These are phyloP conservation scores for Coniochaeta sp. DNA, from an alignment of 2,329 filamentous ascomycete genomes.

Conservation along the genomic window DNA sequence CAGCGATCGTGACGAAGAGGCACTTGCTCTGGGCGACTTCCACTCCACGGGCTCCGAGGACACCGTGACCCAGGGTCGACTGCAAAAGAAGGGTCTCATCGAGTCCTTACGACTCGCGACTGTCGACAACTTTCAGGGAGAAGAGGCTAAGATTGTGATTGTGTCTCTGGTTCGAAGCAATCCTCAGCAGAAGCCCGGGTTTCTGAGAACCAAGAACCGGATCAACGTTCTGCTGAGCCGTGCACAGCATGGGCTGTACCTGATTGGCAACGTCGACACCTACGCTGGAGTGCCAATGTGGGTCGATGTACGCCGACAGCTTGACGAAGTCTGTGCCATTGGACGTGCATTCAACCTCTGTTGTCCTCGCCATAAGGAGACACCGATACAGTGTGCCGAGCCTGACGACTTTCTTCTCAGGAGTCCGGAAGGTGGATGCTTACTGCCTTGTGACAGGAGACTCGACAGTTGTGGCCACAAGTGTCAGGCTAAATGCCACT, in stretches of 20 bases:
- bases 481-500: slow-evolving; percentile 40
- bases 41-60: slow-evolving; percentile 1
- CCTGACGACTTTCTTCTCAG: slow-evolving; percentile 51
- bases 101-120: slow-evolving; percentile 52
- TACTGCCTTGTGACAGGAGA: slow-evolving; percentile 39
- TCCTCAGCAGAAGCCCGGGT: slow-evolving; percentile 47
- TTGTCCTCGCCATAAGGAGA: slow-evolving; percentile 55
- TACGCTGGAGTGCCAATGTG: slow-evolving; percentile 56
- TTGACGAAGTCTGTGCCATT: slow-evolving; percentile 37
- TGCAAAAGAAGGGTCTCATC: slow-evolving; percentile 34
- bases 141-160: slow-evolving; percentile 66
- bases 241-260: slow-evolving; percentile 62
- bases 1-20: slow-evolving; percentile 54
- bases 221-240: slow-evolving; percentile 64
- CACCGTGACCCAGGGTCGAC: slow-evolving; percentile 4
- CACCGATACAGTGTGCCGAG: slow-evolving; percentile 37
- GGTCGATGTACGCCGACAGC: slow-evolving; percentile 46
- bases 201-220: slow-evolving; percentile 58
- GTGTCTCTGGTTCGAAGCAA: slow-evolving; percentile 69
- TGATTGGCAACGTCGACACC: slow-evolving; percentile 61
- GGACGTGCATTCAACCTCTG: slow-evolving; percentile 44
- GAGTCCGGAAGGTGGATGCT: slow-evolving; percentile 58
- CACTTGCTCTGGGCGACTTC: slow-evolving; percentile 25
- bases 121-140: slow-evolving; percentile 71
- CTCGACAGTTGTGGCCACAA: slow-evolving; percentile 38